Conservation (phyloP, 345 rosid genomes). For the Sisymbrium irio region DNA sequence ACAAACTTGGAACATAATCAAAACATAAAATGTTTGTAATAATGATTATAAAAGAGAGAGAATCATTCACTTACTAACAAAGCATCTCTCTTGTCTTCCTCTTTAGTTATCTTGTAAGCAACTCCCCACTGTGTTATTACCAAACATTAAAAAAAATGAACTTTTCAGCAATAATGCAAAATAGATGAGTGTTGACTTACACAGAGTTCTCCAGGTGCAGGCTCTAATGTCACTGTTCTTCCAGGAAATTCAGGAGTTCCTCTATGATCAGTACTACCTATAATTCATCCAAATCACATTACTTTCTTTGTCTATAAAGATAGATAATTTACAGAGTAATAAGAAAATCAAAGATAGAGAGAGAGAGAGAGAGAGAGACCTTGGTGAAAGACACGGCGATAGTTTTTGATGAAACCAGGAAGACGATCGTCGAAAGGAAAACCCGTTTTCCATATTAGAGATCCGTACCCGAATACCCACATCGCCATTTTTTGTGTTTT, state of each 20-base stretch:
- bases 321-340: neutral
- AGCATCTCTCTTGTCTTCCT: conserved; percentile 72
- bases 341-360: neutral
- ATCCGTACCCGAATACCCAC: conserved; percentile 91
- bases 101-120: conserved; percentile 74
- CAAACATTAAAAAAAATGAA: conserved; percentile 6
- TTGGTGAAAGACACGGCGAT: conserved; percentile 86
- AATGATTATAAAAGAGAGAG: neutral
- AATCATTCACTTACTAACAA: conserved; percentile 43
- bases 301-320: neutral
- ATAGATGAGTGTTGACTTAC: conserved; percentile 37
- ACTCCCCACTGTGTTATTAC: conserved; percentile 69
- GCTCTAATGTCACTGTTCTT: conserved; percentile 78
- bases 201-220: conserved; percentile 70
- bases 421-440: conserved; percentile 66
- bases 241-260: conserved; percentile 85
- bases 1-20: neutral
- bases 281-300: neutral
- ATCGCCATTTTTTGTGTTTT: conserved; percentile 51
- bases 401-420: conserved; percentile 74
- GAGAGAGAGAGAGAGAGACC: conserved; percentile 38
- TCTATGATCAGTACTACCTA: conserved; percentile 93
- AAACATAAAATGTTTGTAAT: neutral
- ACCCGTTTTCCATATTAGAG: conserved; percentile 85
- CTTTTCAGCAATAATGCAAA: neutral